These are phyloP conservation scores for Recurvomyces mirabilis DNA, from an alignment of 495 filamentous ascomycete genomes.

Conservation along the genomic window DNA sequence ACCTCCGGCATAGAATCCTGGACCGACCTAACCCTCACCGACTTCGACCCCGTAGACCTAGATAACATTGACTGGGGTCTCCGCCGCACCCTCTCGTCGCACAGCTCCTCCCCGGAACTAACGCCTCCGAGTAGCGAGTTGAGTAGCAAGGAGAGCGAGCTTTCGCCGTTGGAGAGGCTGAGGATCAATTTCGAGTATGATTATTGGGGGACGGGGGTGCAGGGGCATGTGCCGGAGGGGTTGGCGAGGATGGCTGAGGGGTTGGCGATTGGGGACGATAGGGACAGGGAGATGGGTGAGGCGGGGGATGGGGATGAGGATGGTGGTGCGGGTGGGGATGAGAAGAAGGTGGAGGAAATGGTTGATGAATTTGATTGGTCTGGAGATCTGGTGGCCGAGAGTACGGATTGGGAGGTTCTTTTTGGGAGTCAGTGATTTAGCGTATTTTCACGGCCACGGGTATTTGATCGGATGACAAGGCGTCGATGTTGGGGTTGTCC, in stretches of 20 bases:
- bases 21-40: background rate
- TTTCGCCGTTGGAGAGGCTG: constrained; percentile 4
- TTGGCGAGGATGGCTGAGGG: constrained; percentile 2
- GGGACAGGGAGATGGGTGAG: background rate
- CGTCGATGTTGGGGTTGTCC: no score
- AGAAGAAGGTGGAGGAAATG: background rate
- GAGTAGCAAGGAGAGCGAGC: constrained; percentile 7
- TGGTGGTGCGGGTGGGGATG: background rate
- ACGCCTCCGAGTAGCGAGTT: constrained; percentile 9
- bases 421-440: no score
- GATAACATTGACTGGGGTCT: constrained; percentile 4
- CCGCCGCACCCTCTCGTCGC: background rate
- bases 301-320: background rate
- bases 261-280: background rate
- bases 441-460: no score
- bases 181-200: constrained; percentile 14
- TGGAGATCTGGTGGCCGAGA: background rate
- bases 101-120: constrained; percentile 3
- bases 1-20: background rate
- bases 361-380: constrained; percentile 11
- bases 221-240: constrained; percentile 6
- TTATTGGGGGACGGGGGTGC: constrained; percentile 12
- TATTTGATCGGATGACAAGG: no score
- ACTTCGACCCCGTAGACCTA: background rate
- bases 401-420: no score